Evolutionary conservation across 257 asterid genomes (phyloP).

Genomic region (Rauvolfia tetraphylla): DNA sequence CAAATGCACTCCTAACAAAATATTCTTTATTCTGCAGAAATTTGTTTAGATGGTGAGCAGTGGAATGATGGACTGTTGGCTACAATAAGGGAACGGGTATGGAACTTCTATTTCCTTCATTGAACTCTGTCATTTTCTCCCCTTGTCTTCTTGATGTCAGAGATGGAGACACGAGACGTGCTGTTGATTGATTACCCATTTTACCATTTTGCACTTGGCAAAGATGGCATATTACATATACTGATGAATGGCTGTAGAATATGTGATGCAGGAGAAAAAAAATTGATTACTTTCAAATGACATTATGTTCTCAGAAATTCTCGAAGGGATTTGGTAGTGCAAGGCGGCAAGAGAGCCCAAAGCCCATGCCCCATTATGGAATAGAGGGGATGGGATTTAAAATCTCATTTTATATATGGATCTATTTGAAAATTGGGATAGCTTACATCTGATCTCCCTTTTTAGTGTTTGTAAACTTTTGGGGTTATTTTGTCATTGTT

Average conservation of each 20-base stretch:
- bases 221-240: background rate
- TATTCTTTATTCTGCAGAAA: constrained; percentile 47
- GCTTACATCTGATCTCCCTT: background rate
- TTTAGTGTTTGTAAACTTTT: background rate
- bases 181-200: background rate
- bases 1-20: background rate
- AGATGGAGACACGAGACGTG: background rate
- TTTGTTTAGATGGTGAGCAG: constrained; percentile 83
- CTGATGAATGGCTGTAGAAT: background rate
- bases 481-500: background rate
- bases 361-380: background rate
- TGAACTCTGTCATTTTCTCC: background rate
- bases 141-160: background rate
- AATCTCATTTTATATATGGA: background rate
- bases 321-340: background rate
- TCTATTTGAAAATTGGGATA: background rate
- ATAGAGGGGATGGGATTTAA: background rate
- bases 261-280: background rate
- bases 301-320: background rate
- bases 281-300: background rate
- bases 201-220: background rate
- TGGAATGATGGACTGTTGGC: constrained; percentile 99
- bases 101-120: background rate
- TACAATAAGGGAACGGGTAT: constrained; percentile 92
- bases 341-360: background rate